A percentile compares a stretch with the other conserved stretches of the same genome.
These are phyloP conservation scores for Aspergillus oerlinghausenensis DNA, from an alignment of 2,329 filamentous ascomycete genomes.

Conservation along the genomic window DNA sequence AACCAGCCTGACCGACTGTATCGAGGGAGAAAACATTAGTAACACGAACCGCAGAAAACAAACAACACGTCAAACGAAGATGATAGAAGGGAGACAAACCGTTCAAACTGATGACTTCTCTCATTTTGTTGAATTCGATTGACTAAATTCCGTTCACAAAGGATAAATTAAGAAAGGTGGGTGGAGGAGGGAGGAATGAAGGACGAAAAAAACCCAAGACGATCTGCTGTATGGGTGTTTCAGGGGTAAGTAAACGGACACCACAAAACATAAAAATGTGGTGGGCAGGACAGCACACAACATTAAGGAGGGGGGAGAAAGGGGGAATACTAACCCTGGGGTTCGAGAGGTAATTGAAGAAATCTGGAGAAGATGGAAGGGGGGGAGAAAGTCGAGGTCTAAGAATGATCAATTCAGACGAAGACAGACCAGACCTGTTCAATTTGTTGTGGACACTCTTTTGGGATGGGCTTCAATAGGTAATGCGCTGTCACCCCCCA, in stretches of 20 bases:
- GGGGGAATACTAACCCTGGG: constrained; percentile 15
- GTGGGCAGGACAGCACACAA: constrained; percentile 22
- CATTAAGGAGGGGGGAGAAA: constrained; percentile 17
- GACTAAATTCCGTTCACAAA: constrained; percentile 8
- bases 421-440: constrained; percentile 29
- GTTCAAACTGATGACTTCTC: constrained; percentile 99
- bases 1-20: constrained; percentile 98
- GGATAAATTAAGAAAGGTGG: constrained; percentile 23
- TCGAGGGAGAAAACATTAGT: constrained; percentile 17
- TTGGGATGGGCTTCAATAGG: constrained; percentile 14
- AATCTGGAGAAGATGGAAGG: constrained; percentile 3
- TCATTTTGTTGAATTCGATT: constrained; percentile 63
- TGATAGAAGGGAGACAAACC: constrained; percentile 55
- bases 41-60: constrained; percentile 20
- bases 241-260: constrained; percentile 23
- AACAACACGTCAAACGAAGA: constrained; percentile 11
- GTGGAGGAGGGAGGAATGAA: constrained; percentile 26
- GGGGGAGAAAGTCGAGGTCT: constrained; percentile 4
- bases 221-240: constrained; percentile 21
- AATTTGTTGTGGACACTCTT: constrained; percentile 46
- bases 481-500: constrained; percentile 29
- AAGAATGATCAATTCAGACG: constrained; percentile 7
- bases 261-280: constrained; percentile 3
- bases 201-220: constrained; percentile 27
- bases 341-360: background rate